These are phyloP conservation scores for Curvularia spicifera DNA, from an alignment of 2,329 filamentous ascomycete genomes.

Conservation along the genomic window DNA sequence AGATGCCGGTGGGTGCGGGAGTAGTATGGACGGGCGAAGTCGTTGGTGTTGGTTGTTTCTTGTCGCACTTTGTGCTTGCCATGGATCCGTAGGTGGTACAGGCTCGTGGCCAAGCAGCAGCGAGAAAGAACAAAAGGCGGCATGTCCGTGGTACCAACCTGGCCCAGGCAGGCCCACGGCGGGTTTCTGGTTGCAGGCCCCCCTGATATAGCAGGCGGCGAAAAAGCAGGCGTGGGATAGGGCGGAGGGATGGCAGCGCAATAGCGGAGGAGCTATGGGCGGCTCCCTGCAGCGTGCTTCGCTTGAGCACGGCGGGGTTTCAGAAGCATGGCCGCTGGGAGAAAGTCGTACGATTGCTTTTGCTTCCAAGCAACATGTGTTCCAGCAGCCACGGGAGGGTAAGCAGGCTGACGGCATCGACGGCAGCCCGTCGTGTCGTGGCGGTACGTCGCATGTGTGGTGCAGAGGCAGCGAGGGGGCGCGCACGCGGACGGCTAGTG, in stretches of 20 bases:
- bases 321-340: constrained; percentile 11
- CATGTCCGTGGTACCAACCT: no score
- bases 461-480: no score
- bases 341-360: constrained; percentile 15
- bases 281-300: constrained; percentile 19
- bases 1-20: neutral
- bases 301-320: constrained; percentile 18
- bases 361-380: constrained; percentile 7
- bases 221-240: neutral
- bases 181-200: neutral
- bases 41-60: neutral
- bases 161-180: neutral
- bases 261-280: constrained; percentile 14
- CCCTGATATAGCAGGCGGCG: neutral
- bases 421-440: no score
- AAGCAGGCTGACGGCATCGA: neutral
- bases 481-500: neutral
- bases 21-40: neutral
- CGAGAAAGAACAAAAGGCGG: constrained; percentile 1
- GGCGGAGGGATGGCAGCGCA: neutral
- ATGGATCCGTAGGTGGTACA: neutral
- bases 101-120: neutral
- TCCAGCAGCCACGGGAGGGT: neutral
- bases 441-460: no score
- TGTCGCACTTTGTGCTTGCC: constrained; percentile 1